Evolutionary conservation across 306 rosid genomes (phyloP), one percentile per base, ranked within the genome.

Genomic region (Casuarina cunninghamiana): DNA sequence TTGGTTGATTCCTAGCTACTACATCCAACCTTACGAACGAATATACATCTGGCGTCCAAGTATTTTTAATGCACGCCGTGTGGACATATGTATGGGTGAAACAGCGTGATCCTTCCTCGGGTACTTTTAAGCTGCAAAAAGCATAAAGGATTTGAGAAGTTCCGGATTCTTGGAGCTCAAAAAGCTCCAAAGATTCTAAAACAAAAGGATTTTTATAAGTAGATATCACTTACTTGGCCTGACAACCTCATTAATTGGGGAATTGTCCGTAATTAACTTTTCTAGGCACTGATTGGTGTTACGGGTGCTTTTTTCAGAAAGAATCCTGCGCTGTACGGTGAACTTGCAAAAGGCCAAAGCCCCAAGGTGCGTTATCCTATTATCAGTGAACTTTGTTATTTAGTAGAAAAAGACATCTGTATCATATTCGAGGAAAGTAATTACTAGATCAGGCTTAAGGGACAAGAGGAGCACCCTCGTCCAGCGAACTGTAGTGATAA

Each of bases 321-420:
- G 85, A 82, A 96, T 76, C 96, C 90, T 8, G 82, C 75, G 10
- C 69, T 93, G 76, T 96, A 81, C 79, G 91, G 88, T 2, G 77
- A 83, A 71, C 98, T 96, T 13, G 96, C 98, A 79, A 86, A 82
- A 79, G 83, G 89, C 65, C 99, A 96, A 72, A 96, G 91, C 84
- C 99, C 99, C 48, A 96, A 96, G 97, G 99, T 93, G 10, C 55
- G 90, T 35, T 42, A 75, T 21, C 1, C 35, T 65, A 17, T 17
- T 4, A 7, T 57, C 42, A 15, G 0, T 60, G 7, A 72, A 35
- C 61, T 7, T 41, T 44, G 71, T 74, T 10, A 15, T 9, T 68
- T 6, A 79, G 55, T 54, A 57, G 10, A 1, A 10, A 19, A 46
- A 39, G 51, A 50, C 49, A n/a, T 54, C 17, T 17, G 4, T 53